A percentile compares a stretch with the other conserved stretches of the same genome.
Evolutionary conservation across 441 rosid genomes (phyloP).

Genomic region (Viola pubescens): DNA sequence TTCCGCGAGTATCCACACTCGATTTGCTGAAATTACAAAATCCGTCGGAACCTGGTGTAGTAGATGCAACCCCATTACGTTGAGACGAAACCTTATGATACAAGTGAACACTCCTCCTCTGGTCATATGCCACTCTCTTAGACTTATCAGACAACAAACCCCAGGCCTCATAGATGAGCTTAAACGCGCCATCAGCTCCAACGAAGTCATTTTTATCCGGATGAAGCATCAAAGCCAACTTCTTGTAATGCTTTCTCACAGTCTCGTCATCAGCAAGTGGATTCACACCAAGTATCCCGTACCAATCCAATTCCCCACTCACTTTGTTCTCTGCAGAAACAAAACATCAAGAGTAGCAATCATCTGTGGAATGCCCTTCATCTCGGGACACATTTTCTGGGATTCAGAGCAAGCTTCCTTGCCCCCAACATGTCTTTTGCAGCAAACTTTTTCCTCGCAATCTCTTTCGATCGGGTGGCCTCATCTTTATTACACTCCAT

Average conservation of each 20-base stretch:
- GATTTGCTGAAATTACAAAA: too few species aligned
- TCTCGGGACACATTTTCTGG: constrained; percentile 48
- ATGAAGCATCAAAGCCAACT: constrained; percentile 57
- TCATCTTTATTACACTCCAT: constrained; percentile 88
- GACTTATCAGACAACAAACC: constrained; percentile 48
- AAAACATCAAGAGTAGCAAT: constrained; percentile 44
- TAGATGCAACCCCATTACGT: too few species aligned
- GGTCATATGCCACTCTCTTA: constrained; percentile 39
- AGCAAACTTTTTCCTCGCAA: constrained; percentile 58
- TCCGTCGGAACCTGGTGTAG: too few species aligned
- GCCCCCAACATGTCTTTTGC: constrained; percentile 60
- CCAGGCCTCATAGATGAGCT: constrained; percentile 68
- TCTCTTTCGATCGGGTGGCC: constrained; percentile 65
- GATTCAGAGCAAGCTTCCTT: constrained; percentile 57
- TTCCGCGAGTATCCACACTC: too few species aligned
- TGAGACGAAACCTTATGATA: too few species aligned
- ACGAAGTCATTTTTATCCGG: constrained; percentile 70
- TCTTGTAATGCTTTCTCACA: constrained; percentile 51
- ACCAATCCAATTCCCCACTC: constrained; percentile 67
- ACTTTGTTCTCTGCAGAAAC: constrained; percentile 53
- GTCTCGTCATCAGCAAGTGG: constrained; percentile 51
- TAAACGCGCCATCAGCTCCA: constrained; percentile 15
- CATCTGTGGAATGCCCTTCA: constrained; percentile 58
- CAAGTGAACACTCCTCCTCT: not conserved
- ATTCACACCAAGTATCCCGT: constrained; percentile 49